These are phyloP conservation scores for Fusarium napiforme DNA, from an alignment of 2,329 filamentous ascomycete genomes.

Conservation along the genomic window DNA sequence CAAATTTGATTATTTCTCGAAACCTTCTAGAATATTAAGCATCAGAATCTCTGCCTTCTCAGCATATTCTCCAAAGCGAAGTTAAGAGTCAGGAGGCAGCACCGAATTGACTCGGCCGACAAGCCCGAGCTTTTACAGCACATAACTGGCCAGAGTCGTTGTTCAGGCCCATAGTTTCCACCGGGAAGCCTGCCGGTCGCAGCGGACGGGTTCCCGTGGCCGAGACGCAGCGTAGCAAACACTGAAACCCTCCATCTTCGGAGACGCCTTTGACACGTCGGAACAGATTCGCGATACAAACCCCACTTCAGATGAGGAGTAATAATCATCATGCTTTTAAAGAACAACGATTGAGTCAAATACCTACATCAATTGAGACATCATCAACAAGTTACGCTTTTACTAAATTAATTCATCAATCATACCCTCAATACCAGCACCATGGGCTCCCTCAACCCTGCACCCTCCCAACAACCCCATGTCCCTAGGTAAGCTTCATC, in stretches of 20 bases:
- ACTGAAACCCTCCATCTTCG: background rate
- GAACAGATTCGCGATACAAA: conserved; percentile 22
- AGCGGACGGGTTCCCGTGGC: conserved; percentile 12
- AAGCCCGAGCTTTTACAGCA: background rate
- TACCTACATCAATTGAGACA: background rate
- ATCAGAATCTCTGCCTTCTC: background rate
- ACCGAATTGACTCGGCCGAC: background rate
- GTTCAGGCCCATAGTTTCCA: fast-evolving
- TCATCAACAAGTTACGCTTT: background rate
- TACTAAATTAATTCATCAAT: background rate
- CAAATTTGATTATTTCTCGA: background rate
- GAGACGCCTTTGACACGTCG: conserved; percentile 9
- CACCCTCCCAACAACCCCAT: conserved; percentile 11
- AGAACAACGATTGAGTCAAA: conserved; percentile 8
- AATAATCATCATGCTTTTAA: conserved; percentile 10
- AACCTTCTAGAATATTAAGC: background rate
- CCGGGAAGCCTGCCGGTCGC: conserved; percentile 2
- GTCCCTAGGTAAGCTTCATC: background rate
- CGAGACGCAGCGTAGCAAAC: background rate
- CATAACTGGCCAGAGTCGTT: background rate
- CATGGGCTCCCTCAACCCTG: conserved; percentile 31
- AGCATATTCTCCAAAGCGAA: background rate
- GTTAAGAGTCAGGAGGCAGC: background rate
- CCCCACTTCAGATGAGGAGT: conserved; percentile 34
- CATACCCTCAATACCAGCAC: background rate